Percentiles rank a stretch among this genome's conserved stretches.
phyloP scores from a whole-genome alignment of 805 yeast genomes.

The Komagataella populi region DNA sequence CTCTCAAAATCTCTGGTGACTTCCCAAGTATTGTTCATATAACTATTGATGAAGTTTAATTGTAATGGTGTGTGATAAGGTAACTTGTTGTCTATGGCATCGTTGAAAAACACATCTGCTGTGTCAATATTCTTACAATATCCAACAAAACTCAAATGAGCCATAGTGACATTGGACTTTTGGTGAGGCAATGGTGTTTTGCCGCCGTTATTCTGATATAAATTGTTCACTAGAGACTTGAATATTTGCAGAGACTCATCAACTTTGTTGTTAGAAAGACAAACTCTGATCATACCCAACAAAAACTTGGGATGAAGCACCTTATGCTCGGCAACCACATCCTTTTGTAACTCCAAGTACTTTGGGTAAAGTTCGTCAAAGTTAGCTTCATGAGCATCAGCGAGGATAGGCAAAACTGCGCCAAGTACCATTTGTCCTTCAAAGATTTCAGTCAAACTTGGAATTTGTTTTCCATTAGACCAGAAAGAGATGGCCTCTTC shows the following conservation, averaged over 20 bases:
- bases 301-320: constrained; percentile 33
- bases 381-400: constrained; percentile 40
- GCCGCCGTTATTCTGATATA: constrained; percentile 19
- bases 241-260: constrained; percentile 53
- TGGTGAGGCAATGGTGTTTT: constrained; percentile 13
- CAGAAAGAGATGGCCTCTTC: constrained; percentile 58
- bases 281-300: constrained; percentile 63
- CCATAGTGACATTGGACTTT: constrained; percentile 45
- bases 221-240: constrained; percentile 40
- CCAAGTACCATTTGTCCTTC: constrained; percentile 57
- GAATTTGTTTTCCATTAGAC: constrained; percentile 46
- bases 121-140: constrained; percentile 58
- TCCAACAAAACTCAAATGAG: constrained; percentile 70
- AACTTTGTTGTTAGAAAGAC: constrained; percentile 50
- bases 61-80: constrained; percentile 64
- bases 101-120: constrained; percentile 62
- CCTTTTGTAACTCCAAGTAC: constrained; percentile 26
- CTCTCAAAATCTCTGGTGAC: constrained; percentile 42
- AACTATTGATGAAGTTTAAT: constrained; percentile 58
- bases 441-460: constrained; percentile 27
- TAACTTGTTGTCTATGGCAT: constrained; percentile 54
- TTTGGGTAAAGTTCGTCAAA: constrained; percentile 49
- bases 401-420: constrained; percentile 52
- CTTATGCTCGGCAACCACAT: constrained; percentile 9
- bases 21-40: constrained; percentile 46